Evolutionary conservation across 768 basidiomycete genomes (phyloP).

Genomic region (Boletus pseudopeckii): DNA sequence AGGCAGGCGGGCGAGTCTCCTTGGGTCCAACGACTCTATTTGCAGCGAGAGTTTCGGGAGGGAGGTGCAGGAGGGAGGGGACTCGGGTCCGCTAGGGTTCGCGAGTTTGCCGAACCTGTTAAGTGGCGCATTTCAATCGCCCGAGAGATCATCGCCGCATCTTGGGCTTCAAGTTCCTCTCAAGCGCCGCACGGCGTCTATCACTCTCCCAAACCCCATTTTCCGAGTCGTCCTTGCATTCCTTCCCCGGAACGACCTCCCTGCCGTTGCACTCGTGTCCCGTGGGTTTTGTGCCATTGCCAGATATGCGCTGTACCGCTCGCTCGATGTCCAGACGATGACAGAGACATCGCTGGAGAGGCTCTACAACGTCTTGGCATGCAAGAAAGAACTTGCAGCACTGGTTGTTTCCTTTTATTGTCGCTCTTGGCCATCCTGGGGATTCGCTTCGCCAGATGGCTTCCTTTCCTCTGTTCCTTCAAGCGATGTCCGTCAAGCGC

Average conservation of each 20-base stretch:
- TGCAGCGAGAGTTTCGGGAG: slow-evolving; percentile 6
- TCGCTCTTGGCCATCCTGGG: slow-evolving; percentile 20
- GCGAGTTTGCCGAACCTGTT: slow-evolving; percentile 22
- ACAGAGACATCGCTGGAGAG: slow-evolving; percentile 10
- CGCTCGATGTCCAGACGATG: slow-evolving; percentile 18
- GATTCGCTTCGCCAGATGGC: slow-evolving; percentile 4
- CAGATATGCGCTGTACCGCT: slow-evolving; percentile 23
- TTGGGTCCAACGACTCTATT: slow-evolving; percentile 16
- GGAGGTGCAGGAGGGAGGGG: not conserved
- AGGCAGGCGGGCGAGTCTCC: slow-evolving; percentile 28
- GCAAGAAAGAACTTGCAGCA: slow-evolving; percentile 19
- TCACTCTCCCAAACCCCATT: slow-evolving; percentile 18
- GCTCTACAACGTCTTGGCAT: slow-evolving; percentile 21
- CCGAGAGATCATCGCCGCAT: not conserved
- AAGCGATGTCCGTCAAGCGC: slow-evolving; percentile 20
- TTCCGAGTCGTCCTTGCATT: slow-evolving; percentile 20
- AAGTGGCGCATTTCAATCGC: slow-evolving; percentile 8
- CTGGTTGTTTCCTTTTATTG: slow-evolving; percentile 24
- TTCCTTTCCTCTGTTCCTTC: slow-evolving; percentile 9
- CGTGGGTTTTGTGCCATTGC: slow-evolving; percentile 18
- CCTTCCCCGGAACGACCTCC: slow-evolving; percentile 18
- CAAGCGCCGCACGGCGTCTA: not conserved
- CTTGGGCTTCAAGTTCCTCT: not conserved
- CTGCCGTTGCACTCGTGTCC: slow-evolving; percentile 24
- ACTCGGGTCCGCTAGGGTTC: slow-evolving; percentile 1